Percentiles rank a stretch among this genome's conserved stretches.
These are phyloP conservation scores for Yarrowia deformans DNA, from an alignment of 805 yeast genomes.

Conservation along the genomic window DNA sequence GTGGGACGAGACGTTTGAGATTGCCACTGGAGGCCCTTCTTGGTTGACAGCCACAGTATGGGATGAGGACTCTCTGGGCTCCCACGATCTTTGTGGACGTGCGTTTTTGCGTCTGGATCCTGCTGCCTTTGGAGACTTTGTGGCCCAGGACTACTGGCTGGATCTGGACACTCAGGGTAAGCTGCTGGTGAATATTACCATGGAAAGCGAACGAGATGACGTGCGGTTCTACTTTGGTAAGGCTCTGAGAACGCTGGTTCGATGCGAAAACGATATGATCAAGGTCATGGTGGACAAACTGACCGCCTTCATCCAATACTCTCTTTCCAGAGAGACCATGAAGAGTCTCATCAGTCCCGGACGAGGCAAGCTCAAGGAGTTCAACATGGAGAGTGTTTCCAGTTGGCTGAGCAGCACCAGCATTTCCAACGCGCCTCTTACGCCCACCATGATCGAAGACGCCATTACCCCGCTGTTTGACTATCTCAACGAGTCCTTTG, in stretches of 20 bases:
- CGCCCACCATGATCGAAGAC: slow-evolving; percentile 58
- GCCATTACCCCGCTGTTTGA: slow-evolving; percentile 77
- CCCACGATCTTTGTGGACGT: slow-evolving; percentile 72
- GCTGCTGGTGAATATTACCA: slow-evolving; percentile 68
- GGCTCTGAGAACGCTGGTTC: slow-evolving; percentile 67
- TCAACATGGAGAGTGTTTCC: slow-evolving; percentile 47
- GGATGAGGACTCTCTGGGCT: slow-evolving; percentile 64
- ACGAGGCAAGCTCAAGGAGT: slow-evolving; percentile 39
- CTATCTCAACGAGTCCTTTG: slow-evolving; percentile 71
- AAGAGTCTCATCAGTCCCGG: slow-evolving; percentile 53
- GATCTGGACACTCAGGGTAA: slow-evolving; percentile 75
- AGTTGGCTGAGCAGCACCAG: slow-evolving; percentile 49
- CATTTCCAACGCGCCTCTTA: slow-evolving; percentile 41
- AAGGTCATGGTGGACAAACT: slow-evolving; percentile 77
- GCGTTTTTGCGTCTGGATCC: slow-evolving; percentile 68
- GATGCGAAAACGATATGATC: slow-evolving; percentile 71
- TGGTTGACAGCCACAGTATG: slow-evolving; percentile 70
- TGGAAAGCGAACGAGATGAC: slow-evolving; percentile 81
- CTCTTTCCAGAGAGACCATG: slow-evolving; percentile 64
- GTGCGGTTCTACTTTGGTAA: slow-evolving; percentile 82
- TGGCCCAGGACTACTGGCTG: slow-evolving; percentile 63
- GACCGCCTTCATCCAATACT: slow-evolving; percentile 64
- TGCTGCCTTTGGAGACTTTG: slow-evolving; percentile 67
- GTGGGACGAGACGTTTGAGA: slow-evolving; percentile 89
- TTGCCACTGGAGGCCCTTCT: slow-evolving; percentile 54